These are phyloP conservation scores for Scheffersomyces illinoinensis DNA, from an alignment of 1,139 yeast species.

Conservation along the genomic window DNA sequence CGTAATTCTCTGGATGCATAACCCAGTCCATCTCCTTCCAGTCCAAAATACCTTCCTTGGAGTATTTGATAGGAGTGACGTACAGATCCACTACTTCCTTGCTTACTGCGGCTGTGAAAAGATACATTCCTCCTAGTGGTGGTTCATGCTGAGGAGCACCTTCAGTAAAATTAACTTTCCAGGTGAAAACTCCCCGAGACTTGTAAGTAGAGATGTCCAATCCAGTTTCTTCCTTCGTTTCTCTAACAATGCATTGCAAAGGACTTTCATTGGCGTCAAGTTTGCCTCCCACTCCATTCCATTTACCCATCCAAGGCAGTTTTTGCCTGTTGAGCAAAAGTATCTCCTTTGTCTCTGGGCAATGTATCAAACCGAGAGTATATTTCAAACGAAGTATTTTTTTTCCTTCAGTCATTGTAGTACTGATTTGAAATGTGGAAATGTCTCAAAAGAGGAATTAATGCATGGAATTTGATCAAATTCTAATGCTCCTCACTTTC, in stretches of 20 bases:
- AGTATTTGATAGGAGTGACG: constrained; percentile 20
- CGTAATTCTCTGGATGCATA: constrained; percentile 38
- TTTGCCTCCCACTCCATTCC: constrained; percentile 57
- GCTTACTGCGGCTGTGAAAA: constrained; percentile 41
- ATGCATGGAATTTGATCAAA: too few relatives aligned
- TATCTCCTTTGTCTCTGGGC: constrained; percentile 32
- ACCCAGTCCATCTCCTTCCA: constrained; percentile 47
- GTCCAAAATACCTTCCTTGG: constrained; percentile 47
- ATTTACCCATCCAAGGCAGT: constrained; percentile 53
- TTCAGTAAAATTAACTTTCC: constrained; percentile 26
- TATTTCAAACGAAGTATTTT: constrained; percentile 17
- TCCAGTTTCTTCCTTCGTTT: constrained; percentile 48
- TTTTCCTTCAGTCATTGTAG: not conserved
- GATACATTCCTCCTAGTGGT: constrained; percentile 41
- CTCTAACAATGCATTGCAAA: constrained; percentile 41
- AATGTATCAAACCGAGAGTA: constrained; percentile 42
- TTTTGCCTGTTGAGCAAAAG: constrained; percentile 45
- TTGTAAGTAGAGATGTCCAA: constrained; percentile 26
- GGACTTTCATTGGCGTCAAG: constrained; percentile 38
- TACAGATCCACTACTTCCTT: constrained; percentile 25
- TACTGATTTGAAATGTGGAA: too few relatives aligned
- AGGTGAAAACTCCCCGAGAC: constrained; percentile 39
- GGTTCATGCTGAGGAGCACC: constrained; percentile 9
- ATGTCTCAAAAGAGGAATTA: too few relatives aligned
- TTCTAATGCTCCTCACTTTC: too few relatives aligned